Evolutionary conservation across 2,329 filamentous ascomycete species (phyloP).

Genomic region (Chalaropsis thielavioides): DNA sequence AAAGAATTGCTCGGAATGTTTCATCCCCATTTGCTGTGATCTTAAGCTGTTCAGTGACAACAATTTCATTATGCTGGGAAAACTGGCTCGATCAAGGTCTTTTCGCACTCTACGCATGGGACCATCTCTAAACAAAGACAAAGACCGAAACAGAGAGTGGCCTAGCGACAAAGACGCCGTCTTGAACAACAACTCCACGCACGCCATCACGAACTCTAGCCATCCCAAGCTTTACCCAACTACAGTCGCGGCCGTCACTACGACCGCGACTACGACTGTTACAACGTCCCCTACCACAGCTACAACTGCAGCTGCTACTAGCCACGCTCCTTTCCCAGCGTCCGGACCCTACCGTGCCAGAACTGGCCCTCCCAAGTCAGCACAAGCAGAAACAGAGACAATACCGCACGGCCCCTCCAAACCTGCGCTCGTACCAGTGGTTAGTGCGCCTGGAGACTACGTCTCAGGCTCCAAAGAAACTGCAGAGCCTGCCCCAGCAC

Average conservation of each 20-base stretch:
- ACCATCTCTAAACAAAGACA: neutral
- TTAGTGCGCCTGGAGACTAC: neutral
- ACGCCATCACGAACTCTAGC: neutral
- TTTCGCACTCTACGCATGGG: slow-evolving; percentile 14
- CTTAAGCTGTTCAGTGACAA: neutral
- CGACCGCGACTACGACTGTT: slow-evolving; percentile 1
- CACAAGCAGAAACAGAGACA: slow-evolving; percentile 15
- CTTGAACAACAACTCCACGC: neutral
- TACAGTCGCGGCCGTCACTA: neutral
- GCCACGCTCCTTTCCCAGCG: neutral
- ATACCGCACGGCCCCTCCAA: slow-evolving; percentile 13
- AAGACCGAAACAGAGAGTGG: neutral
- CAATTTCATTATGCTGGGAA: slow-evolving; percentile 13
- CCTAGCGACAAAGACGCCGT: neutral
- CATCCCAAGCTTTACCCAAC: neutral
- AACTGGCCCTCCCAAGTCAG: neutral
- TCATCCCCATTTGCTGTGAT: slow-evolving; percentile 1
- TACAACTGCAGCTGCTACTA: neutral
- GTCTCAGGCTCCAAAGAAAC: neutral
- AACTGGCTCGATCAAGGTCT: slow-evolving; percentile 15
- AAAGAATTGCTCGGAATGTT: neutral
- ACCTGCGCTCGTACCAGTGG: neutral
- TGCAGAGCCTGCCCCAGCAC: neutral
- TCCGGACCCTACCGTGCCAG: neutral
- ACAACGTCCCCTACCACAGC: neutral